Evolutionary conservation across 2,329 filamentous ascomycete species (phyloP).

Genomic region (Diaporthe helianthi): DNA sequence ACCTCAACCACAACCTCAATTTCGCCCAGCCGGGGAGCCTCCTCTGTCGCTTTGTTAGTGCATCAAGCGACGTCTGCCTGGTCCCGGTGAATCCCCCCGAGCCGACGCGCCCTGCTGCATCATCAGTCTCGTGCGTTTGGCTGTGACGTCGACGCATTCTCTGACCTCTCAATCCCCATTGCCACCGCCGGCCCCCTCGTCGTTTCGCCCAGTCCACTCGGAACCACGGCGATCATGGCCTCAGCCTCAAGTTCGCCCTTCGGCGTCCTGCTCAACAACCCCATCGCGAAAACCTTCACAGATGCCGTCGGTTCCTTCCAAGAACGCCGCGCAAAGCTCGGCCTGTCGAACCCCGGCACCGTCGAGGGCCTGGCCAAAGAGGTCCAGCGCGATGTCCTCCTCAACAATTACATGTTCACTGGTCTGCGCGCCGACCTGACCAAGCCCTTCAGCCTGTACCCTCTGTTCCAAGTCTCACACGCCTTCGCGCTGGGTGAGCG

Average conservation of each 20-base stretch:
- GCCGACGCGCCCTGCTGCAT: slow-evolving; percentile 14
- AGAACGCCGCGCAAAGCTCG: slow-evolving; percentile 85
- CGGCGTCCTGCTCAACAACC: slow-evolving; percentile 76
- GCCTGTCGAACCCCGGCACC: slow-evolving; percentile 89
- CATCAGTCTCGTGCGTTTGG: slow-evolving; percentile 24
- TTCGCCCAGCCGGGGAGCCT: slow-evolving; percentile 14
- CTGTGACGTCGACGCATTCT: slow-evolving; percentile 38
- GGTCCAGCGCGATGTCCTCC: slow-evolving; percentile 94
- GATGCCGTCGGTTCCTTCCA: slow-evolving; percentile 84
- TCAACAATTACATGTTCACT: slow-evolving; percentile 96
- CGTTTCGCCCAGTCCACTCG: not conserved
- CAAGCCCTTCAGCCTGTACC: slow-evolving; percentile 92
- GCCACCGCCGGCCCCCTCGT: not conserved
- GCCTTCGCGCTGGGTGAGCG: slow-evolving; percentile 94
- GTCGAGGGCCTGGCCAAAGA: slow-evolving; percentile 86
- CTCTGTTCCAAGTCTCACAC: slow-evolving; percentile 96
- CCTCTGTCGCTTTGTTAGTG: slow-evolving; percentile 1
- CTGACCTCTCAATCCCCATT: slow-evolving; percentile 38
- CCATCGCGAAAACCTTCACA: slow-evolving; percentile 71
- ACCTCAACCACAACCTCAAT: slow-evolving; percentile 8
- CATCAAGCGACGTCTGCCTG: not conserved
- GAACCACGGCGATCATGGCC: slow-evolving; percentile 53
- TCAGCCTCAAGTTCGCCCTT: slow-evolving; percentile 58
- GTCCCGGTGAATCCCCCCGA: slow-evolving; percentile 14
- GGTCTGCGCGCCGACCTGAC: slow-evolving; percentile 95